phyloP scores from a whole-genome alignment of 257 asterid genomes.

The Perilla frutescens region DNA sequence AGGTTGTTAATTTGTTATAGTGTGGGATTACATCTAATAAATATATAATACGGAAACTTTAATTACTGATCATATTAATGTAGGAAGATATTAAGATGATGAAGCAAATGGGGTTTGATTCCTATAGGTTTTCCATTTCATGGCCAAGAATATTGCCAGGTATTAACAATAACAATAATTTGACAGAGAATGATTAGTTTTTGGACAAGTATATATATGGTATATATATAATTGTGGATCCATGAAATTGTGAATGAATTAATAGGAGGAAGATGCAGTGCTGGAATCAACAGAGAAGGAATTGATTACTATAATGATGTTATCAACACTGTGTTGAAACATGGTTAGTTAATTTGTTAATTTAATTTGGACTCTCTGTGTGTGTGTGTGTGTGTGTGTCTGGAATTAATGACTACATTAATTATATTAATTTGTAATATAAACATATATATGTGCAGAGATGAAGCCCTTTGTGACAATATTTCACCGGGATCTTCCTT shows the following conservation, averaged over 20 bases:
- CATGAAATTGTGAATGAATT: no score
- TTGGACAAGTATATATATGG: no score
- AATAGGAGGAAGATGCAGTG: constrained; percentile 29
- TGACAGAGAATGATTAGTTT: no score
- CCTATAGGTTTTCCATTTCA: constrained; percentile 38
- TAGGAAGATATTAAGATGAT: constrained; percentile 42
- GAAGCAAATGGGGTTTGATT: constrained; percentile 41
- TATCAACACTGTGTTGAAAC: constrained; percentile 31
- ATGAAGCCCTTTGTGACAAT: constrained; percentile 39
- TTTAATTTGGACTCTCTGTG: no score
- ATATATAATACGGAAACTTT: no score
- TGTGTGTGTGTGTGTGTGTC: no score
- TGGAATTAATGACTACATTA: no score
- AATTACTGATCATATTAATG: not conserved
- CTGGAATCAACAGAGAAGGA: constrained; percentile 36
- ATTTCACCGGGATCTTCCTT: constrained; percentile 40
- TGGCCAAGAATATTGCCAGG: constrained; percentile 44
- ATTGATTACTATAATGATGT: constrained; percentile 36
- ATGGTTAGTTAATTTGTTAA: not conserved
- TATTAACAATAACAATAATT: not conserved
- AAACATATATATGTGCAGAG: constrained; percentile 11
- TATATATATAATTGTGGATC: no score
- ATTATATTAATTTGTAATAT: no score
- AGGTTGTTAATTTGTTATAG: constrained; percentile 9
- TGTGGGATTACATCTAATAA: no score